Evolutionary conservation across 345 rosid genomes (phyloP).

Genomic region (Syzygium grande): DNA sequence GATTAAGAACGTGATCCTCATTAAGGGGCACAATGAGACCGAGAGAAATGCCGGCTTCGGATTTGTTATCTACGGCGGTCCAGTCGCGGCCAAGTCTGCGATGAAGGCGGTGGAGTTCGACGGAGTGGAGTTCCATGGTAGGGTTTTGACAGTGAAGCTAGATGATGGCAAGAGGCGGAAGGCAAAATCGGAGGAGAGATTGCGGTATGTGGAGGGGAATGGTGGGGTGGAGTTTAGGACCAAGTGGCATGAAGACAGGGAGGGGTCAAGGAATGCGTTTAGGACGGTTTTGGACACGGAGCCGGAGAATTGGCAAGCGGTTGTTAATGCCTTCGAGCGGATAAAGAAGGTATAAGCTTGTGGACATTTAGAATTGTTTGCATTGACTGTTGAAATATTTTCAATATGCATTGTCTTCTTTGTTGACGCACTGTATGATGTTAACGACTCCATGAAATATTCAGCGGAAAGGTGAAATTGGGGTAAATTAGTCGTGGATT

Average conservation of each 20-base stretch:
- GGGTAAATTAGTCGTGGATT: background rate
- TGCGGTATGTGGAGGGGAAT: conserved; percentile 50
- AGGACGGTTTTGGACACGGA: conserved; percentile 53
- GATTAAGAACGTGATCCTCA: conserved; percentile 53
- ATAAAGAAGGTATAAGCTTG: conserved; percentile 55
- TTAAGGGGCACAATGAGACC: conserved; percentile 52
- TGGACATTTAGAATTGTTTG: background rate
- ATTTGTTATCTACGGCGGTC: conserved; percentile 57
- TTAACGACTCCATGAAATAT: background rate
- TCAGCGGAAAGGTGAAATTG: background rate
- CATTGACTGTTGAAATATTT: background rate
- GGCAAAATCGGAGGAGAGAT: conserved; percentile 51
- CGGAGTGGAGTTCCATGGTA: conserved; percentile 87
- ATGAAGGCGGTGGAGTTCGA: conserved; percentile 83
- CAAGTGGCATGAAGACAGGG: conserved; percentile 85
- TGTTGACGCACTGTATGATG: background rate
- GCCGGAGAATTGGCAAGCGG: conserved; percentile 94
- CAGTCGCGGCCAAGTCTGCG: conserved; percentile 47
- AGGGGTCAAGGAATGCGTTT: conserved; percentile 38
- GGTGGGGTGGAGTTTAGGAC: conserved; percentile 47
- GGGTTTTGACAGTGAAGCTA: conserved; percentile 79
- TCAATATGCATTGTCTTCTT: background rate
- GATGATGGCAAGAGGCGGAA: conserved; percentile 81
- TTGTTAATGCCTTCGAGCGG: conserved; percentile 70
- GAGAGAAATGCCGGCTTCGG: conserved; percentile 86